A percentile compares a stretch with the other conserved stretches of the same genome.
phyloP scores from a whole-genome alignment of 23 red algal species.

The Pyropia yezoensis region DNA sequence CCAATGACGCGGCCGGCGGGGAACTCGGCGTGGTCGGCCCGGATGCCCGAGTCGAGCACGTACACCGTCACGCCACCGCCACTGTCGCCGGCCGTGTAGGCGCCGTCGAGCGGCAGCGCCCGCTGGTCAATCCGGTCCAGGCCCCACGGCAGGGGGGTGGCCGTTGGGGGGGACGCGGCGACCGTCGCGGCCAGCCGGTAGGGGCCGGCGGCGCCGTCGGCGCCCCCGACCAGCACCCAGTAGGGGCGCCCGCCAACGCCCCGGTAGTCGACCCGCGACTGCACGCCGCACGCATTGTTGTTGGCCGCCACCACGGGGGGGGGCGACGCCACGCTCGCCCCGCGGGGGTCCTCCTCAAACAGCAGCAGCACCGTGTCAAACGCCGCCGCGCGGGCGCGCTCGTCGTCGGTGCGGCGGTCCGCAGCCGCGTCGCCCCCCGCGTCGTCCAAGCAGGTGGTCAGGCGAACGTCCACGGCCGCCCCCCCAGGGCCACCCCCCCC shows the following conservation, averaged over 20 bases:
- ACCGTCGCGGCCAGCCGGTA: slow-evolving; percentile 21
- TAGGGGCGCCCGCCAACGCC: background rate
- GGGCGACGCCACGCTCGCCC: background rate
- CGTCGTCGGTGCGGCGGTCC: too few species aligned
- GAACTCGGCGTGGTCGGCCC: slow-evolving; percentile 46
- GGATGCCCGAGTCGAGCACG: slow-evolving; percentile 60
- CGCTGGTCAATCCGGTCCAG: slow-evolving; percentile 73
- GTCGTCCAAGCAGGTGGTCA: too few species aligned
- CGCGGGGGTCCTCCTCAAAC: slow-evolving; percentile 26
- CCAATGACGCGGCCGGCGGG: slow-evolving; percentile 14
- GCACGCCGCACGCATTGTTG: slow-evolving; percentile 24
- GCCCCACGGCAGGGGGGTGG: slow-evolving; percentile 34
- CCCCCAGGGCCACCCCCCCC: too few species aligned
- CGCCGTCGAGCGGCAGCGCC: slow-evolving; percentile 23
- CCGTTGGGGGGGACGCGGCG: slow-evolving; percentile 5
- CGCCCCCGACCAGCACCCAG: slow-evolving; percentile 37
- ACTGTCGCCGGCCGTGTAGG: slow-evolving; percentile 13
- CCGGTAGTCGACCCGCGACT: background rate
- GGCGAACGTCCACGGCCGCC: too few species aligned
- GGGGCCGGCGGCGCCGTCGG: slow-evolving; percentile 3
- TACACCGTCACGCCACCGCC: slow-evolving; percentile 48
- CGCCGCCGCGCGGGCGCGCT: background rate
- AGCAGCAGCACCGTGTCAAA: slow-evolving; percentile 55
- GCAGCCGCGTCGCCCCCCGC: too few species aligned
- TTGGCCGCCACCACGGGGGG: slow-evolving; percentile 15